These are phyloP conservation scores for Keqinozyma sinolaborantium DNA, from an alignment of 1,139 yeast genomes.

Conservation along the genomic window DNA sequence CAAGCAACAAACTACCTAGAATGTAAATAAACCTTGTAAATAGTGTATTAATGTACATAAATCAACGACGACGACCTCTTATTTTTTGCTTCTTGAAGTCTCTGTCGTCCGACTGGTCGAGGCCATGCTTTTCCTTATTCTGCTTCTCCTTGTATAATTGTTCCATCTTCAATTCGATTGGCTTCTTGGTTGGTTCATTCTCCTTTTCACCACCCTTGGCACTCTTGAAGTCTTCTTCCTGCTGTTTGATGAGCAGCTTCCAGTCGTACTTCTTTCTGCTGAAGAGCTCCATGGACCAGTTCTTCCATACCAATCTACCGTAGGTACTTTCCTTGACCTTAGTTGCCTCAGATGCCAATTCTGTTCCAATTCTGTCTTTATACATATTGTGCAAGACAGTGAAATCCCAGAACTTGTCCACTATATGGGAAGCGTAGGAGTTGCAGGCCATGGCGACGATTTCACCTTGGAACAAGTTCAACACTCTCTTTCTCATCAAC, in stretches of 20 bases:
- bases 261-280: constrained; percentile 76
- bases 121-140: constrained; percentile 21
- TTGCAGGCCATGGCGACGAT: constrained; percentile 69
- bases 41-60: constrained; percentile 7
- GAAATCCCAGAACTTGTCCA: constrained; percentile 80
- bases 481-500: constrained; percentile 60
- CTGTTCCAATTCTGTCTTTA: constrained; percentile 81
- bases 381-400: constrained; percentile 75
- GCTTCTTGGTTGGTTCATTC: constrained; percentile 26
- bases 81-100: constrained; percentile 19
- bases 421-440: constrained; percentile 88
- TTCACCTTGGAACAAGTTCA: constrained; percentile 58
- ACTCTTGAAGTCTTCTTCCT: constrained; percentile 49
- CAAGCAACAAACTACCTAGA: too few species aligned
- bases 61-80: constrained; percentile 25
- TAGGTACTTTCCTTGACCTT: constrained; percentile 79
- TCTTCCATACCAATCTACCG: constrained; percentile 92
- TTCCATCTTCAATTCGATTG: constrained; percentile 45
- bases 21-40: constrained; percentile 5
- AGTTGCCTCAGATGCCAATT: constrained; percentile 56
- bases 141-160: constrained; percentile 31
- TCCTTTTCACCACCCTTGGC: constrained; percentile 13
- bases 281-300: constrained; percentile 84
- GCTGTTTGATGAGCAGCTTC: constrained; percentile 71
- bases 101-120: constrained; percentile 15